Conservation (phyloP, 1,139 yeast genomes). For the Geotrichum citri-aurantii region DNA sequence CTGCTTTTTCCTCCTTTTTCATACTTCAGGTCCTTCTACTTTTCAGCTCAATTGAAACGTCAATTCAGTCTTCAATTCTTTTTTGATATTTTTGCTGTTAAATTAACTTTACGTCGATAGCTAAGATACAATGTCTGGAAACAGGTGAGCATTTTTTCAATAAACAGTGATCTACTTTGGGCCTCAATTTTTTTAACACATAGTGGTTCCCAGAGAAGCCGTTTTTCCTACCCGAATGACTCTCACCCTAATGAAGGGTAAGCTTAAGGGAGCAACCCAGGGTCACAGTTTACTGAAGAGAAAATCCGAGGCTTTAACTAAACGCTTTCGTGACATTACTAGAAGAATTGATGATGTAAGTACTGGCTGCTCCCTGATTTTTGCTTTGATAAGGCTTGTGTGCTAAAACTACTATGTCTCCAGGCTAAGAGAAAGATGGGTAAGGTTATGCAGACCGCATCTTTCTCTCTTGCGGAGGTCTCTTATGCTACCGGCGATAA, state of each 20-base stretch:
- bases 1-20: neutral
- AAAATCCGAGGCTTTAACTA: slow-evolving; percentile 94
- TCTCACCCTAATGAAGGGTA: slow-evolving; percentile 86
- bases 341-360: slow-evolving; percentile 76
- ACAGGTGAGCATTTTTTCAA: slow-evolving; percentile 8
- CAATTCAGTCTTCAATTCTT: neutral
- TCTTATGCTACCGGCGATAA: slow-evolving; percentile 96
- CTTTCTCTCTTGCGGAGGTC: slow-evolving; percentile 94
- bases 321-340: slow-evolving; percentile 92
- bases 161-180: neutral
- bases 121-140: slow-evolving; percentile 14
- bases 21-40: neutral
- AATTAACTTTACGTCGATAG: neutral
- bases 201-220: slow-evolving; percentile 34
- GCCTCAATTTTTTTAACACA: neutral
- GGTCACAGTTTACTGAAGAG: slow-evolving; percentile 92
- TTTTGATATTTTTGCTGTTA: neutral
- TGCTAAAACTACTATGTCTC: neutral
- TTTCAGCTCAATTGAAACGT: neutral
- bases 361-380: slow-evolving; percentile 1
- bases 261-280: slow-evolving; percentile 94
- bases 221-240: slow-evolving; percentile 97
- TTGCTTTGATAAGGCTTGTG: neutral
- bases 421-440: slow-evolving; percentile 94
- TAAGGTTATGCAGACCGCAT: slow-evolving; percentile 96